A percentile compares a stretch with the other conserved stretches of the same genome.
phyloP scores from a whole-genome alignment of 495 filamentous ascomycete genomes.

The Cercophora samala region DNA sequence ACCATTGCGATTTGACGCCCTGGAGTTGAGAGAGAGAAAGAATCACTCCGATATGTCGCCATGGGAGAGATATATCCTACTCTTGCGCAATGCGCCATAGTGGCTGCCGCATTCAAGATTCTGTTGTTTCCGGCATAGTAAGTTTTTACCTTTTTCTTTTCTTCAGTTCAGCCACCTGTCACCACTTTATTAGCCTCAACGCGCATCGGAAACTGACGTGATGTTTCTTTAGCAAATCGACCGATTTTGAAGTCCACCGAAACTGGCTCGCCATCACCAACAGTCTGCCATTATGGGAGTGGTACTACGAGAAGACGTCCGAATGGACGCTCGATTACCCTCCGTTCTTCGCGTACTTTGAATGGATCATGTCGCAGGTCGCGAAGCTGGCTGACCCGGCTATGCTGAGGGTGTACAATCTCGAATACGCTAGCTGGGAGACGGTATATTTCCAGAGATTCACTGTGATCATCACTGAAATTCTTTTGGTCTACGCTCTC shows the following conservation, averaged over 20 bases:
- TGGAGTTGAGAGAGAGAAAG: neutral
- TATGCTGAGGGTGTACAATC: slow-evolving; percentile 77
- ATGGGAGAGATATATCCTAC: slow-evolving; percentile 86
- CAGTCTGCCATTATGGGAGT: slow-evolving; percentile 80
- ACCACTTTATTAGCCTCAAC: neutral
- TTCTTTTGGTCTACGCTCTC: slow-evolving; percentile 81
- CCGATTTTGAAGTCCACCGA: slow-evolving; percentile 96
- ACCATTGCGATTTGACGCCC: slow-evolving; percentile 4
- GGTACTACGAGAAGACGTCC: slow-evolving; percentile 96
- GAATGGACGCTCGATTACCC: slow-evolving; percentile 99
- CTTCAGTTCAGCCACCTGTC: slow-evolving; percentile 12
- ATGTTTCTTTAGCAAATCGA: slow-evolving; percentile 73
- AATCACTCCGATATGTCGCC: slow-evolving; percentile 30
- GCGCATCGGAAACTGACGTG: slow-evolving; percentile 6
- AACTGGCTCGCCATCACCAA: slow-evolving; percentile 97
- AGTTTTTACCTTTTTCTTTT: slow-evolving; percentile 34
- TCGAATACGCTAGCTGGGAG: slow-evolving; percentile 83
- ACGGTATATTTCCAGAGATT: slow-evolving; percentile 89
- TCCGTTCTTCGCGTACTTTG: slow-evolving; percentile 95
- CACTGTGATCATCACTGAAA: slow-evolving; percentile 83
- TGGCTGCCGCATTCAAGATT: slow-evolving; percentile 86
- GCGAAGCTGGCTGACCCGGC: slow-evolving; percentile 72
- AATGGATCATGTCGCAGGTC: slow-evolving; percentile 84
- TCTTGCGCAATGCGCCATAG: slow-evolving; percentile 79
- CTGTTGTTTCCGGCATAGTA: slow-evolving; percentile 97